phyloP scores from a whole-genome alignment of 2,329 filamentous ascomycete genomes.

The Pleoardoris graminearum region DNA sequence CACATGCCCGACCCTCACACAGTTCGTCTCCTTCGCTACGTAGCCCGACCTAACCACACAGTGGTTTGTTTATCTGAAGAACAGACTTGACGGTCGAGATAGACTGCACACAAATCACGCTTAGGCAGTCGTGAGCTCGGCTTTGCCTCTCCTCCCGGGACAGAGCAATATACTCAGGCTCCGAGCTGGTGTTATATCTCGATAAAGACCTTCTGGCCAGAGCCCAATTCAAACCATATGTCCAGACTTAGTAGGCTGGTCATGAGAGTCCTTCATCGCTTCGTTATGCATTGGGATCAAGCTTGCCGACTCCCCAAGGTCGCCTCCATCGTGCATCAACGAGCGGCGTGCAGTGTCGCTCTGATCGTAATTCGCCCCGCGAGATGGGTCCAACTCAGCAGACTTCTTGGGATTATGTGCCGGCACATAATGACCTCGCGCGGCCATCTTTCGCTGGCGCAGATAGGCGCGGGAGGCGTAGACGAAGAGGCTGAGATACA shows the following conservation, averaged over 20 bases:
- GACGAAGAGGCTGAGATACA: slow-evolving; percentile 45
- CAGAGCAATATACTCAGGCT: too few relatives aligned
- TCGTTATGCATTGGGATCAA: slow-evolving; percentile 24
- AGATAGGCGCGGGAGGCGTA: slow-evolving; percentile 45
- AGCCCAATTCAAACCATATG: slow-evolving; percentile 27
- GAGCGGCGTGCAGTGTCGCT: slow-evolving; percentile 32
- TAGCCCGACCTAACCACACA: too few relatives aligned
- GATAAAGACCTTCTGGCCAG: too few relatives aligned
- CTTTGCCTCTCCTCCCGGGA: too few relatives aligned
- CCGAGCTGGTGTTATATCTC: too few relatives aligned
- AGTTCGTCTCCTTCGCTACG: too few relatives aligned
- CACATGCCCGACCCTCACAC: too few relatives aligned
- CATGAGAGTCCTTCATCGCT: slow-evolving; percentile 25
- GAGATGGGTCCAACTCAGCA: slow-evolving; percentile 18
- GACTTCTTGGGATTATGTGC: slow-evolving; percentile 34
- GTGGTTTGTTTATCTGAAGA: too few relatives aligned
- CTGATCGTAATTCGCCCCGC: slow-evolving; percentile 23
- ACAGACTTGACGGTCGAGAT: too few relatives aligned
- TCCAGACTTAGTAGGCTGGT: slow-evolving; percentile 32
- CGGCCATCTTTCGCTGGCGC: slow-evolving; percentile 40
- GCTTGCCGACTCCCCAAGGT: slow-evolving; percentile 21
- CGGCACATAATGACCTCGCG: slow-evolving; percentile 38
- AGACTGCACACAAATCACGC: too few relatives aligned
- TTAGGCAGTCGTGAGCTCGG: too few relatives aligned
- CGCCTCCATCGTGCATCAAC: slow-evolving; percentile 19